Percentiles rank a stretch among this genome's conserved stretches.
Conservation (phyloP, 306 rosid genomes). For the Quercus rubra region DNA sequence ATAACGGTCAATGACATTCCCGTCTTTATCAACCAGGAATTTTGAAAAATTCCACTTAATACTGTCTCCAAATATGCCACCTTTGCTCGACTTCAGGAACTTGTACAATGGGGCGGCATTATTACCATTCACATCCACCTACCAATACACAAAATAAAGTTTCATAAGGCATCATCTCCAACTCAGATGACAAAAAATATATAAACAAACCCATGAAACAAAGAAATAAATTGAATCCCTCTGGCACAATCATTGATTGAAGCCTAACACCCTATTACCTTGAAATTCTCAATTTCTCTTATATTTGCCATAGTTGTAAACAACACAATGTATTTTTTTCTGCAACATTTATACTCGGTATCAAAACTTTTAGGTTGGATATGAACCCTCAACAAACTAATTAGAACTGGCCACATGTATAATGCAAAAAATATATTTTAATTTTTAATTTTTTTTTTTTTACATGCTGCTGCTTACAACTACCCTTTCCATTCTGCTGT, state of each 20-base stretch:
- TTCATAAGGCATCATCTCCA: slow-evolving; percentile 2
- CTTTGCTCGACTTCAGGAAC: slow-evolving; percentile 80
- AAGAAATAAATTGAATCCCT: background rate
- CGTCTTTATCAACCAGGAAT: slow-evolving; percentile 86
- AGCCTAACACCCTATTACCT: background rate
- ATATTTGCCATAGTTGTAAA: background rate
- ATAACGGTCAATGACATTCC: slow-evolving; percentile 86
- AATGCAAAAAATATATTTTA: too few relatives aligned
- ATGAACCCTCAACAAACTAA: too few relatives aligned
- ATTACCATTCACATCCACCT: slow-evolving; percentile 89
- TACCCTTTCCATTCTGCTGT: too few relatives aligned
- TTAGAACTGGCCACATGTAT: too few relatives aligned
- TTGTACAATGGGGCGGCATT: slow-evolving; percentile 77
- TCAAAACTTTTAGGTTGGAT: too few relatives aligned
- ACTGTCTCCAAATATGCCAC: slow-evolving; percentile 77
- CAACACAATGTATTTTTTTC: too few relatives aligned
- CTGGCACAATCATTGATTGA: background rate
- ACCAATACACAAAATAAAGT: background rate
- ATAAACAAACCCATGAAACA: background rate
- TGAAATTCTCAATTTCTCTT: background rate
- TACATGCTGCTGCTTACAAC: too few relatives aligned
- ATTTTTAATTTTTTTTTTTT: too few relatives aligned
- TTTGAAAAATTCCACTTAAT: slow-evolving; percentile 97
- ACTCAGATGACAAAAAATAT: background rate
- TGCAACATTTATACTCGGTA: too few relatives aligned